phyloP scores from a whole-genome alignment of 306 rosid species.

The Fragaria iinumae region DNA sequence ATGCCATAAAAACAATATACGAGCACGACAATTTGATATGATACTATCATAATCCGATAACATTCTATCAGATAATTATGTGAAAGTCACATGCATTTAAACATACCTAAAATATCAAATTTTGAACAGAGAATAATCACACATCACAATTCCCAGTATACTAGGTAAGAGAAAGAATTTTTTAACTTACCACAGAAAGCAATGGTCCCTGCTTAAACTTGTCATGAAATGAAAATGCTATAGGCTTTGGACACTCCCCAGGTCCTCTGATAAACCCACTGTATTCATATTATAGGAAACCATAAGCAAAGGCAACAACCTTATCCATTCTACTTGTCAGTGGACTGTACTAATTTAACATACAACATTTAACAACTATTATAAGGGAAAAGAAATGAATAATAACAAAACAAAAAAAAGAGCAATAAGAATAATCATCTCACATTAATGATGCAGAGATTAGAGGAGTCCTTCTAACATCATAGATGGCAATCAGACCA shows the following conservation, averaged over 20 bases:
- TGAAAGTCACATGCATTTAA: background rate
- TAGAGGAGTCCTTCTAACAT: slow-evolving; percentile 71
- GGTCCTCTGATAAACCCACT: slow-evolving; percentile 99
- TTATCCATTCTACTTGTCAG: slow-evolving; percentile 4
- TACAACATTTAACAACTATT: slow-evolving; percentile 16
- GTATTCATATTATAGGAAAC: slow-evolving; percentile 21
- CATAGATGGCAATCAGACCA: slow-evolving; percentile 88
- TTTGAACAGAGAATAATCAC: background rate
- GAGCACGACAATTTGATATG: background rate
- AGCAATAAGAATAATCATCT: slow-evolving; percentile 35
- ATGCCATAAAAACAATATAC: background rate
- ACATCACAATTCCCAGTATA: background rate
- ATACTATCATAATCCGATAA: background rate
- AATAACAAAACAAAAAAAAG: background rate
- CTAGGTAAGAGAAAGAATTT: background rate
- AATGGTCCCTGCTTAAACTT: slow-evolving; percentile 91
- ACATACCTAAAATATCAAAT: background rate
- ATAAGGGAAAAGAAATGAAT: background rate
- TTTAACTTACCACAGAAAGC: slow-evolving; percentile 77
- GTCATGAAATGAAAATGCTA: slow-evolving; percentile 72
- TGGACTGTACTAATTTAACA: background rate
- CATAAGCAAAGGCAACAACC: slow-evolving; percentile 4
- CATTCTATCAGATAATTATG: background rate
- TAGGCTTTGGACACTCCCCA: slow-evolving; percentile 77
- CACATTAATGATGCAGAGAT: slow-evolving; percentile 78